Conservation (phyloP, 2,329 filamentous ascomycete species). For the Microdochium nivale region DNA sequence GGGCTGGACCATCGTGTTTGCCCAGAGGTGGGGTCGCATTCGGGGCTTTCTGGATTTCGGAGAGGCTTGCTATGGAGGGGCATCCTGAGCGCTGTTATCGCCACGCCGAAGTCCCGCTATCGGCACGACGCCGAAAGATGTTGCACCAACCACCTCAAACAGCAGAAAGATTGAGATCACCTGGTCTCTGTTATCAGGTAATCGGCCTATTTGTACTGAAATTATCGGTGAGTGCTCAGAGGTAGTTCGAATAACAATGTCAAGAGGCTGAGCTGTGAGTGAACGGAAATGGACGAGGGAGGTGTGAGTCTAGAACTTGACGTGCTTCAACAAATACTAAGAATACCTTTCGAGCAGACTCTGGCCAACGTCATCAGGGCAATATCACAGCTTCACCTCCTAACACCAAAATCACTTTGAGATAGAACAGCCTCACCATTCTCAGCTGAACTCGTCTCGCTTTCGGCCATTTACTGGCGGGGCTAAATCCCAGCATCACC, state of each 20-base stretch:
- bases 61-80: background rate
- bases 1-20: background rate
- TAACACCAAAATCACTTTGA: background rate
- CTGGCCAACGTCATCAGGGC: background rate
- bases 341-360: background rate
- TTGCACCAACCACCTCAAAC: too few relatives aligned
- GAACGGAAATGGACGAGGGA: too few relatives aligned
- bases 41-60: background rate
- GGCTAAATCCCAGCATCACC: too few relatives aligned
- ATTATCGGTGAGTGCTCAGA: too few relatives aligned
- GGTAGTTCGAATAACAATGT: too few relatives aligned
- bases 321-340: background rate
- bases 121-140: too few relatives aligned
- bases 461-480: too few relatives aligned
- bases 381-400: background rate
- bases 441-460: constrained; percentile 1
- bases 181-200: too few relatives aligned
- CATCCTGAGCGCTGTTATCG: background rate
- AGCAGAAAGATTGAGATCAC: too few relatives aligned
- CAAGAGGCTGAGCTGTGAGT: too few relatives aligned
- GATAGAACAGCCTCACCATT: background rate
- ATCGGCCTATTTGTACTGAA: too few relatives aligned
- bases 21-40: background rate
- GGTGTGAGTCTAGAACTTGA: background rate
- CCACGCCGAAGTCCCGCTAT: background rate